Percentiles rank a stretch among this genome's conserved stretches.
Evolutionary conservation across 164 flowering plant species (phyloP).

Genomic region (Tinospora cordifolia): DNA sequence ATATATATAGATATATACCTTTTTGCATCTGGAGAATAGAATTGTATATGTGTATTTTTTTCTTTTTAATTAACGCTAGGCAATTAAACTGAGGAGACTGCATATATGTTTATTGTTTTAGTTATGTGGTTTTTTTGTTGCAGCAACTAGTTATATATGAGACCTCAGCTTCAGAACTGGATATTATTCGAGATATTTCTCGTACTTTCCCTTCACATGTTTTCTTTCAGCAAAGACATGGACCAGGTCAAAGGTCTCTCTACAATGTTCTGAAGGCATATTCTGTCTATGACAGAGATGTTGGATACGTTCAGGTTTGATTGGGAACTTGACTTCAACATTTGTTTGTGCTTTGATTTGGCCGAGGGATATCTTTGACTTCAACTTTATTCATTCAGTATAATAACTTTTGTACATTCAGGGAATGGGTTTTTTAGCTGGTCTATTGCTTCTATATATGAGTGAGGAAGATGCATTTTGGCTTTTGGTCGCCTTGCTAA

Average conservation of each 20-base stretch:
- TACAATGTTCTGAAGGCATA: conserved; percentile 97
- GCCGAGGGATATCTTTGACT: background rate
- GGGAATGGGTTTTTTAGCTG: conserved; percentile 99
- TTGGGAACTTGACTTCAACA: background rate
- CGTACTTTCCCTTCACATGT: conserved; percentile 98
- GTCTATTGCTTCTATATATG: conserved; percentile 95
- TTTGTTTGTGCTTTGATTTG: background rate
- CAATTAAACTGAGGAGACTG: background rate
- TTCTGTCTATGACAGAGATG: conserved; percentile 94
- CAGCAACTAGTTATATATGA: conserved; percentile 97
- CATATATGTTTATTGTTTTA: conserved; percentile 10
- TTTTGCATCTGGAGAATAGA: no score
- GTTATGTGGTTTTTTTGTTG: conserved; percentile 19
- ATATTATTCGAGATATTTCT: conserved; percentile 94
- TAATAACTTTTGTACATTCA: conserved; percentile 29
- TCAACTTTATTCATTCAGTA: background rate
- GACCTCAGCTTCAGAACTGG: conserved; percentile 91
- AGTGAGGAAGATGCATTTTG: conserved; percentile 99
- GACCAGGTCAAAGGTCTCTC: conserved; percentile 99
- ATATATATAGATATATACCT: no score
- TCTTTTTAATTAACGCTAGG: no score
- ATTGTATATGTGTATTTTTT: no score
- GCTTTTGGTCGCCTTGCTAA: conserved; percentile 85
- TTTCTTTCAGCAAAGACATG: conserved; percentile 98
- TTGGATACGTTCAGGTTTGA: conserved; percentile 96